Percentiles rank a stretch among this genome's conserved stretches.
Evolutionary conservation across 441 rosid species (phyloP).

Genomic region (Gossypium trilobum): DNA sequence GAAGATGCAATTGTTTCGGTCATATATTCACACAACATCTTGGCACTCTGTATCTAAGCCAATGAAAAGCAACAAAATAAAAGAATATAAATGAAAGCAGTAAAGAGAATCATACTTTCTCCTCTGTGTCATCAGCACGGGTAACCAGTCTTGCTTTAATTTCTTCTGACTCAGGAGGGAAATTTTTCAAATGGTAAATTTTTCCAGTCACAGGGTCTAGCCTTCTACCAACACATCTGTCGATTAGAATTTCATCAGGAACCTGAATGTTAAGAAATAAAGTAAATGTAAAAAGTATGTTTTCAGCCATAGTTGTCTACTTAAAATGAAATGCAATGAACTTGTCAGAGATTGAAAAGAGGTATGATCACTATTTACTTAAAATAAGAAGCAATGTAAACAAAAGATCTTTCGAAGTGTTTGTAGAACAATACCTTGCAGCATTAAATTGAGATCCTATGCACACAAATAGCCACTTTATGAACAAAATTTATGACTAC

Average conservation of each 20-base stretch:
- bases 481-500: not conserved
- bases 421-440: not conserved
- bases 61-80: not conserved
- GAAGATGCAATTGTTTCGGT: not conserved
- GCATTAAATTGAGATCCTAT: not conserved
- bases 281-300: slow-evolving; percentile 25
- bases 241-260: slow-evolving; percentile 82
- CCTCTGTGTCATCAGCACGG: slow-evolving; percentile 82
- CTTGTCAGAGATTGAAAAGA: not conserved
- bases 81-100: not conserved
- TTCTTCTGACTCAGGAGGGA: slow-evolving; percentile 67
- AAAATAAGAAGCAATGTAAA: not conserved
- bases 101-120: slow-evolving; percentile 38
- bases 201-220: slow-evolving; percentile 68
- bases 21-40: not conserved
- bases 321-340: not conserved
- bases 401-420: not conserved
- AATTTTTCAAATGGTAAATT: slow-evolving; percentile 63
- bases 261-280: slow-evolving; percentile 51
- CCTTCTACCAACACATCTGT: slow-evolving; percentile 87
- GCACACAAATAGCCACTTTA: not conserved
- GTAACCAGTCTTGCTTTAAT: slow-evolving; percentile 61
- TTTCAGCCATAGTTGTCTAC: slow-evolving; percentile 12
- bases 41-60: not conserved
- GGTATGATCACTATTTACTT: not conserved